Conservation (phyloP, 345 rosid genomes). For the Lagerstroemia speciosa region DNA sequence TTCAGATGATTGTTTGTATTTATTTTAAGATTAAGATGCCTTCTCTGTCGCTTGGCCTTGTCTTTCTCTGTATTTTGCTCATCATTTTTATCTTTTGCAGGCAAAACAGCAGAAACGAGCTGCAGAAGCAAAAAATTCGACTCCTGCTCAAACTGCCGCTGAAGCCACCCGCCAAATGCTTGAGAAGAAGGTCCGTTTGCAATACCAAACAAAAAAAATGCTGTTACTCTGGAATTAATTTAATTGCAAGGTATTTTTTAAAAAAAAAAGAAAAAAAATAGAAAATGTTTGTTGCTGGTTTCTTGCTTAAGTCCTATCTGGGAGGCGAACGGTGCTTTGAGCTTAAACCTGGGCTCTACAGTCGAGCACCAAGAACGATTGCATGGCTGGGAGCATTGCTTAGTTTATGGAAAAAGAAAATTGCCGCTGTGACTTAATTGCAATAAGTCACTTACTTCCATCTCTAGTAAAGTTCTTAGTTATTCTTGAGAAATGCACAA, state of each 20-base stretch:
- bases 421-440: neutral
- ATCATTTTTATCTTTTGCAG: slow-evolving; percentile 22
- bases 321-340: neutral
- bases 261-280: too few relatives aligned
- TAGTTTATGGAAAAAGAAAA: neutral
- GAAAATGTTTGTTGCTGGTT: neutral
- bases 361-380: neutral
- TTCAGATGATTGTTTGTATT: neutral
- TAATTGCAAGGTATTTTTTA: neutral
- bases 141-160: slow-evolving; percentile 65
- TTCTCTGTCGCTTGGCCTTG: neutral
- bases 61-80: too few relatives aligned
- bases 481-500: neutral
- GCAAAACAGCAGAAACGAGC: slow-evolving; percentile 83
- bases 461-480: neutral
- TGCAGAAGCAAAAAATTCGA: slow-evolving; percentile 55
- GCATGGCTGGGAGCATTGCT: neutral
- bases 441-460: neutral
- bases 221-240: neutral
- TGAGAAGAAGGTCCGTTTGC: slow-evolving; percentile 47
- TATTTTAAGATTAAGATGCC: neutral
- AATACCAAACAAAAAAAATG: neutral
- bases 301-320: neutral
- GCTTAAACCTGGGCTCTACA: neutral
- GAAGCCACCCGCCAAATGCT: slow-evolving; percentile 73